These are phyloP conservation scores for Huntiella savannae DNA, from an alignment of 2,329 filamentous ascomycete genomes.

Conservation along the genomic window DNA sequence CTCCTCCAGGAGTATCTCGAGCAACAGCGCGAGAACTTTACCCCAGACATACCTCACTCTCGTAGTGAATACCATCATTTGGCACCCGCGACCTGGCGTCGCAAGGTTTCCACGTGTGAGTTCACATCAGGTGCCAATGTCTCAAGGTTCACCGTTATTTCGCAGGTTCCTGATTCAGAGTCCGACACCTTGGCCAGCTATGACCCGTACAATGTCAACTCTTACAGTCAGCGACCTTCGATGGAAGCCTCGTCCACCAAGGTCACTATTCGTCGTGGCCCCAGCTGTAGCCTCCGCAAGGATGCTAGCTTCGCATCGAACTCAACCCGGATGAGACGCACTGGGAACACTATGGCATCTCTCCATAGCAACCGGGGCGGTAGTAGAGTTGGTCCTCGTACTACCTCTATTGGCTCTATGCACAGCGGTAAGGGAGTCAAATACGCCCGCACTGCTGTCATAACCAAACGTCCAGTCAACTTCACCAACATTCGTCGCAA, in stretches of 20 bases:
- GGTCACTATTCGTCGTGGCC: conserved; percentile 41
- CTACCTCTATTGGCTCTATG: conserved; percentile 29
- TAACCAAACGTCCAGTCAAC: conserved; percentile 34
- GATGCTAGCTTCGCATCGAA: conserved; percentile 10
- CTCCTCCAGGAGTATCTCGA: conserved; percentile 67
- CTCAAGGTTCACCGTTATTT: conserved; percentile 47
- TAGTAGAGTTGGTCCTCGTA: conserved; percentile 2
- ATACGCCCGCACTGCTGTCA: conserved; percentile 15
- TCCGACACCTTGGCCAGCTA: conserved; percentile 44
- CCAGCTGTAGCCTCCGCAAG: conserved; percentile 13
- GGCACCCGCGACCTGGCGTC: conserved; percentile 36
- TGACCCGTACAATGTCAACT: conserved; percentile 62
- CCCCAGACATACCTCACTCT: conserved; percentile 61
- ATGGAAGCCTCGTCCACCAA: conserved; percentile 41
- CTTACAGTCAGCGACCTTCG: neutral
- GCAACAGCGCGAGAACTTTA: conserved; percentile 73
- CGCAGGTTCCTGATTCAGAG: conserved; percentile 35
- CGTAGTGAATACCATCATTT: conserved; percentile 82
- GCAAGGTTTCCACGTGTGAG: conserved; percentile 41
- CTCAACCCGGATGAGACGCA: conserved; percentile 3
- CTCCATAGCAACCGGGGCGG: conserved; percentile 3
- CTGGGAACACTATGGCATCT: conserved; percentile 7
- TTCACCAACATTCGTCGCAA: conserved; percentile 28
- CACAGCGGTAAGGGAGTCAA: conserved; percentile 20
- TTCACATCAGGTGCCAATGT: conserved; percentile 36